These are phyloP conservation scores for Limnanthes douglasii DNA, from an alignment of 345 rosid species.

Conservation along the genomic window DNA sequence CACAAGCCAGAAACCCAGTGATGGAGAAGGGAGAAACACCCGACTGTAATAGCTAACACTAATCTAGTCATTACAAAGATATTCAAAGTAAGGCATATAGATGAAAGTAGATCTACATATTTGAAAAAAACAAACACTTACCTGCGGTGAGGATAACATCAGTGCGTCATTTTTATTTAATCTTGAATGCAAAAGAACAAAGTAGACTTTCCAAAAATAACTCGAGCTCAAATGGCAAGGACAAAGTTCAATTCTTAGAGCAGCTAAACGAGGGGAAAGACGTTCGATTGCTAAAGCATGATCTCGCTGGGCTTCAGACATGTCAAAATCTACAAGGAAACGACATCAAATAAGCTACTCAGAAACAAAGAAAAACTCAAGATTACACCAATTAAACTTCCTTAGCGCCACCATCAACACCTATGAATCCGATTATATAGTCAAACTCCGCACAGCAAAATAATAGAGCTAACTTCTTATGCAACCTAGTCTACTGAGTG, in stretches of 20 bases:
- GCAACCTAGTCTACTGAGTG: too few species aligned
- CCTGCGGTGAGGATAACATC: conserved; percentile 70
- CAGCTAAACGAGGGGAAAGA: conserved; percentile 68
- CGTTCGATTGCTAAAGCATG: conserved; percentile 85
- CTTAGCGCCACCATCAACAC: too few species aligned
- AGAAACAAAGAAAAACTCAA: too few species aligned
- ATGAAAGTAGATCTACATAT: background rate
- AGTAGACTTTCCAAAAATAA: conserved; percentile 96
- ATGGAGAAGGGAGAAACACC: too few species aligned
- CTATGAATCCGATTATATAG: too few species aligned
- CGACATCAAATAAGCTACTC: too few species aligned
- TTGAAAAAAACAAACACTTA: conserved; percentile 12
- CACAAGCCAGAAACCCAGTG: too few species aligned
- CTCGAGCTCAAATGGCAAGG: conserved; percentile 80
- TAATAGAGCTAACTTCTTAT: too few species aligned
- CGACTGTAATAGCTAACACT: background rate
- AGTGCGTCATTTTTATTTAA: conserved; percentile 62
- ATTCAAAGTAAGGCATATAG: background rate
- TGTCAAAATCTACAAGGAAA: conserved; percentile 47
- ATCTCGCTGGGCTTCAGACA: conserved; percentile 89
- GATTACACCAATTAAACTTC: too few species aligned
- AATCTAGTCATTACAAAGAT: background rate
- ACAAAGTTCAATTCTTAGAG: conserved; percentile 76
- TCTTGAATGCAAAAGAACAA: conserved; percentile 77
- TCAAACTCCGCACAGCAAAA: too few species aligned